Percentiles rank a stretch among this genome's conserved stretches.
These are phyloP conservation scores for Lactarius deliciosus DNA, from an alignment of 768 basidiomycete genomes.

Conservation along the genomic window DNA sequence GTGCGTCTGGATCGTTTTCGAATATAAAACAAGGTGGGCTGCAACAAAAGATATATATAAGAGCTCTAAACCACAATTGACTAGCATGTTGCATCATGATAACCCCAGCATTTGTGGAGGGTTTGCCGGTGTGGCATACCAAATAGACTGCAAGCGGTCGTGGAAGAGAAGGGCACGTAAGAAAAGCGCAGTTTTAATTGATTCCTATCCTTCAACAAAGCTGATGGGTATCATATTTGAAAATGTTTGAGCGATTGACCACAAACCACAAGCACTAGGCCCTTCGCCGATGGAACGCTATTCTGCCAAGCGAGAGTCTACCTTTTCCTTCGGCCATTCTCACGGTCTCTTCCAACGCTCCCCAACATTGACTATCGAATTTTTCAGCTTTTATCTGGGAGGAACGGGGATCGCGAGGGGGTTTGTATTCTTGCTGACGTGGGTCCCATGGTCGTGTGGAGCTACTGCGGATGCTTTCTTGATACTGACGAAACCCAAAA, in stretches of 20 bases:
- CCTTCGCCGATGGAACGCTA: conserved; percentile 29
- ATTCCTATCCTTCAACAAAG: conserved; percentile 1
- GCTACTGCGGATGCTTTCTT: conserved; percentile 16
- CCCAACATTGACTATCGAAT: conserved; percentile 43
- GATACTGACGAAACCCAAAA: conserved; percentile 35
- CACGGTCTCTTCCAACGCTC: conserved; percentile 52
- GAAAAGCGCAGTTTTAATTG: background rate
- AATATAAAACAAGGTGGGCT: background rate
- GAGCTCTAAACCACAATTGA: conserved; percentile 5
- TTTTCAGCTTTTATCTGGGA: conserved; percentile 31
- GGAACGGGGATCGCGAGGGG: conserved; percentile 22
- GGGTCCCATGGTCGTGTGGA: conserved; percentile 25
- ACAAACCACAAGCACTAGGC: conserved; percentile 15
- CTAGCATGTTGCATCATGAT: background rate
- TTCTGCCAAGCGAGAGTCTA: conserved; percentile 50
- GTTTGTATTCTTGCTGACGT: conserved; percentile 21
- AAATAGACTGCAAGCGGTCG: background rate
- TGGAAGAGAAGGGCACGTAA: background rate
- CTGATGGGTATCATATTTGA: background rate
- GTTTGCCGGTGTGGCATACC: background rate
- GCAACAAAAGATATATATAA: conserved; percentile 13
- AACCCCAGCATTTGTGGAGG: conserved; percentile 1
- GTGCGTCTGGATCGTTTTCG: background rate
- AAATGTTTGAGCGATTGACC: background rate
- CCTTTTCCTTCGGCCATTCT: conserved; percentile 60